Conservation (phyloP, 2,329 filamentous ascomycete species). For the Pestalotiopsis sp. region DNA sequence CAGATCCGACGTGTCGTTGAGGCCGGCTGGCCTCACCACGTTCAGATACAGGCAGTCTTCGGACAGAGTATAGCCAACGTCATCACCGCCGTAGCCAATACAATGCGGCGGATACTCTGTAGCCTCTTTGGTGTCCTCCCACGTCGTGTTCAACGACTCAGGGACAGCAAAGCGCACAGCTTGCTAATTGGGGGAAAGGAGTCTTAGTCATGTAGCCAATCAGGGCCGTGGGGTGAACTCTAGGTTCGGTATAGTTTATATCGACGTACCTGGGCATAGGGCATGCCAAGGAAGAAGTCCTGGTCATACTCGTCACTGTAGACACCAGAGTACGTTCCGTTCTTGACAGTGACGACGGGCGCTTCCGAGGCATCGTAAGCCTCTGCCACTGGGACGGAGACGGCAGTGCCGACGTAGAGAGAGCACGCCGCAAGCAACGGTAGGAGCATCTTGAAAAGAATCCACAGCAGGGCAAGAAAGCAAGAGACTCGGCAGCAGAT, state of each 20-base stretch:
- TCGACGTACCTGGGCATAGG: constrained; percentile 52
- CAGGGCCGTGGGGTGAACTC: neutral
- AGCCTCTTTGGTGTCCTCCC: constrained; percentile 38
- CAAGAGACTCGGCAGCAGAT: neutral
- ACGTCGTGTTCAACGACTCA: constrained; percentile 45
- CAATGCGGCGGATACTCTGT: constrained; percentile 44
- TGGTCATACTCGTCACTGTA: constrained; percentile 41
- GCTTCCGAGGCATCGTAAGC: neutral
- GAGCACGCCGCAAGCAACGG: constrained; percentile 16
- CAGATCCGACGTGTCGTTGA: constrained; percentile 20
- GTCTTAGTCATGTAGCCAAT: constrained; percentile 35
- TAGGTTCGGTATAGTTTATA: neutral
- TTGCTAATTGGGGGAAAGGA: constrained; percentile 27
- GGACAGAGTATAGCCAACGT: constrained; percentile 19
- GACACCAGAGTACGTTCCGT: constrained; percentile 47
- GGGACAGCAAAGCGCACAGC: constrained; percentile 46
- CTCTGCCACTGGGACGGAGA: constrained; percentile 14
- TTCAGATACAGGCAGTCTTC: constrained; percentile 36
- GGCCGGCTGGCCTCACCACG: constrained; percentile 28
- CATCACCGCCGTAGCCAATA: constrained; percentile 44
- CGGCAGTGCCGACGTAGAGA: constrained; percentile 4
- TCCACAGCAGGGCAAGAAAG: neutral
- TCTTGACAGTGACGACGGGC: constrained; percentile 34
- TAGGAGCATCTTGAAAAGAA: constrained; percentile 14
- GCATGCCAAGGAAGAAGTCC: constrained; percentile 52